Evolutionary conservation across 345 rosid genomes (phyloP).

Genomic region (Kernera saxatilis): DNA sequence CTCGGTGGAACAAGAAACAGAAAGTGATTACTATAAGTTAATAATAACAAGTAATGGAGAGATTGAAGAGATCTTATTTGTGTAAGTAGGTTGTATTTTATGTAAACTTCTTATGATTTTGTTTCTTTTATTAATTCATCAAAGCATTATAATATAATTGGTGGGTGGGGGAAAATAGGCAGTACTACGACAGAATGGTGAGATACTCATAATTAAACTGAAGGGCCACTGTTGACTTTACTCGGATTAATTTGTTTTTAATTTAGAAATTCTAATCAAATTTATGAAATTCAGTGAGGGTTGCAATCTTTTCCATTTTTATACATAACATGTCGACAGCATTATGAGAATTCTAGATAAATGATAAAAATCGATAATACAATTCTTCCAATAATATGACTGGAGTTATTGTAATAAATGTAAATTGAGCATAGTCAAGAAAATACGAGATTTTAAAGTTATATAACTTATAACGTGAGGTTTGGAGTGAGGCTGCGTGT

Average conservation of each 20-base stretch:
- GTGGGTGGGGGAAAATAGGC: background rate
- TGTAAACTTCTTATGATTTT: background rate
- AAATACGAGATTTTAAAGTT: background rate
- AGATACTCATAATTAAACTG: background rate
- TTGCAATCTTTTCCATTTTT: background rate
- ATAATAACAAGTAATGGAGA: background rate
- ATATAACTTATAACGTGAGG: background rate
- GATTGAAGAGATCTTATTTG: background rate
- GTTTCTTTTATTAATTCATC: background rate
- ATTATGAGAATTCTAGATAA: background rate
- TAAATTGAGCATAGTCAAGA: conserved; percentile 3
- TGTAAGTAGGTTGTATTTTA: background rate
- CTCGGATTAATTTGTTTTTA: background rate
- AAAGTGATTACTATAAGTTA: background rate
- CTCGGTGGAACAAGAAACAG: background rate
- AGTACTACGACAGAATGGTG: background rate
- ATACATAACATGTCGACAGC: conserved; percentile 5
- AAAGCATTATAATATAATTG: background rate
- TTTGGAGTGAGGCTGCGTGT: conserved; percentile 15
- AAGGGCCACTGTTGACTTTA: conserved; percentile 18
- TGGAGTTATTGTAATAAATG: background rate
- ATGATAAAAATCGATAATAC: background rate
- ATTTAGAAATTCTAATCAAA: background rate
- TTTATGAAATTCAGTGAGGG: background rate
- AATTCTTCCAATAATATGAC: background rate